Base-by-base conservation (phyloP, 179 eudicot genomes). In the Silene vulgaris region DNA sequence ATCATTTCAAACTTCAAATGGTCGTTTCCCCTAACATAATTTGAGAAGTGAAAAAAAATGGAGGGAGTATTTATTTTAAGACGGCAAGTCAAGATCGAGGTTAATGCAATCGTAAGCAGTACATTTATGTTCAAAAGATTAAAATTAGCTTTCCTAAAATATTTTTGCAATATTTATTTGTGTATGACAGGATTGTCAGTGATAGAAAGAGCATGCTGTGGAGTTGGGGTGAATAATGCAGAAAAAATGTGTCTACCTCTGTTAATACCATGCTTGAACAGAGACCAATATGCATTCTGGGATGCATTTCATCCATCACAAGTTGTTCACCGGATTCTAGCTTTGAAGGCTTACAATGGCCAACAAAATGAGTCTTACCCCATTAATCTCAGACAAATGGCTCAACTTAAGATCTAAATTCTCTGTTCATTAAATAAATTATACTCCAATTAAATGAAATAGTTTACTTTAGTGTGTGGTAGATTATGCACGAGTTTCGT, bases 241-340 rank as follows among this genome's bases (percentile, higher is more conserved):
- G 90, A 89, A 81, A 81, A 85, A 65, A 88, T 90, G 30, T 93
- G 98, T 77, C 75, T 88, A 37, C 95, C 97, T 2, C 75, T 87
- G 37, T 52, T 73, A 60, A 56, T 82, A 5, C 97, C 97, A 62
- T 92, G 97, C 65, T n/a, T 21, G 3, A 85, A 91, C 62, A 84
- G 97, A 77, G 80, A 80, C 13, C 76, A 88, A 68, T 82, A 87
- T 74, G 81, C 90, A 3, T 92, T 91, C 64, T 92, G 97, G 97
- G 97, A 92, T 79, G 91, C 92, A 8, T 92, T 81, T 70, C 97
- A 92, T 80, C 97, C 97, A 3, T 87, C 97, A 0, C 85, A 91
- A 79, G 86, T 80, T 45, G 91, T 82, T 6, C 87, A 88, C 71
- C 78, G 79, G 37, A 64, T 87, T 52, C 83, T 93, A 14, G 98